Percentiles rank a stretch among this genome's conserved stretches.
Evolutionary conservation across 139 green algal genomes (phyloP).

Genomic region (Edaphochlamys debaryana): DNA sequence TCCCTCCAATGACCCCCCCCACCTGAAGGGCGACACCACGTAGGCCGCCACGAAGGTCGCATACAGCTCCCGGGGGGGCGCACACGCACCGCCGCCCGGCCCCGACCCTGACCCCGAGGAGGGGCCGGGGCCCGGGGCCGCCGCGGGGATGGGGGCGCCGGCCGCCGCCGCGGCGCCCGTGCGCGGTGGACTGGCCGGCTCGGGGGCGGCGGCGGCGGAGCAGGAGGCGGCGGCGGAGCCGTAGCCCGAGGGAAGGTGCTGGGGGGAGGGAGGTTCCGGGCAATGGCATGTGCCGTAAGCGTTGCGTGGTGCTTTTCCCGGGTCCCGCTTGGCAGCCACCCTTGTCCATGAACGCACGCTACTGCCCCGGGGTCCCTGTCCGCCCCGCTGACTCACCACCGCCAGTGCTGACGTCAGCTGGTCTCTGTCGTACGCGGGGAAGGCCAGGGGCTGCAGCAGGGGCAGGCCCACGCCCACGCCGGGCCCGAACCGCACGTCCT

Average conservation of each 20-base stretch:
- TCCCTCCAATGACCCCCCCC: too few species aligned
- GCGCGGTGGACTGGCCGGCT: too few species aligned
- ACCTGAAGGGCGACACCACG: constrained; percentile 15
- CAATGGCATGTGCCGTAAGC: too few species aligned
- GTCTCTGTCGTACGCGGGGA: constrained; percentile 34
- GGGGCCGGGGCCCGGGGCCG: background rate
- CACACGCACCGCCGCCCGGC: background rate
- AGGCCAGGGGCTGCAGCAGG: constrained; percentile 15
- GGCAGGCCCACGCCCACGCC: constrained; percentile 8
- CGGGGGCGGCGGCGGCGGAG: too few species aligned
- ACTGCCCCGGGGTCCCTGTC: too few species aligned
- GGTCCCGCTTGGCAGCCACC: too few species aligned
- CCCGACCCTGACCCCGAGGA: background rate
- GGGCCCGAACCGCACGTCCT: constrained; percentile 20
- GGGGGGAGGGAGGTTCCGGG: background rate
- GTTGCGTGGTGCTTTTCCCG: background rate
- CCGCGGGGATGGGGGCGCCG: background rate
- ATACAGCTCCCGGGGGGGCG: constrained; percentile 16
- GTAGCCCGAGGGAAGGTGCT: constrained; percentile 6
- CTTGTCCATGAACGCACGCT: too few species aligned
- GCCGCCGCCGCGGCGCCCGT: too few species aligned
- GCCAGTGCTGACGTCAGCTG: constrained; percentile 17
- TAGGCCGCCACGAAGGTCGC: background rate
- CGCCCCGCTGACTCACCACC: background rate
- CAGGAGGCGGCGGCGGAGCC: background rate